Conservation (phyloP, 305 asterid genomes). For the Salvia sclarea region DNA sequence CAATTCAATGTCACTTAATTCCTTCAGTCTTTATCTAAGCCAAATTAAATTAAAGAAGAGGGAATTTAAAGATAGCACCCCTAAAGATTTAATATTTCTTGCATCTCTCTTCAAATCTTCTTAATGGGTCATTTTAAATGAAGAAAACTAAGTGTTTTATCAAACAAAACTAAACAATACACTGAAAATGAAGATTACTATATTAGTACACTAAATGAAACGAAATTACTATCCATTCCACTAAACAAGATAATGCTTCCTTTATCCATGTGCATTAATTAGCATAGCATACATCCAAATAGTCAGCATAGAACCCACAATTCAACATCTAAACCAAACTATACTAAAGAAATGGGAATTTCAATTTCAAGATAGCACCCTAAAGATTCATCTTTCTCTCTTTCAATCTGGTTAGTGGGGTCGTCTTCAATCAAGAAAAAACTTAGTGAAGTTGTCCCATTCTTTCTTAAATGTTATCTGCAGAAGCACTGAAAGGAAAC, state of each 20-base stretch:
- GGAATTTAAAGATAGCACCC: neutral
- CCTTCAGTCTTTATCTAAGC: neutral
- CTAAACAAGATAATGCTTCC: neutral
- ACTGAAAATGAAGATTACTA: neutral
- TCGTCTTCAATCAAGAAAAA: conserved; percentile 3
- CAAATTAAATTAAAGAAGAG: neutral
- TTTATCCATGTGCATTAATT: neutral
- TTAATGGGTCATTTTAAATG: neutral
- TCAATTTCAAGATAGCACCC: neutral
- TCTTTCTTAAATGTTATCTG: neutral
- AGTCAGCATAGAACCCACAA: neutral
- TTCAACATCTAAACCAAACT: neutral
- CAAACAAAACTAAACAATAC: conserved; percentile 37
- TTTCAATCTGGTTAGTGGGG: neutral
- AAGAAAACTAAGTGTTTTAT: neutral
- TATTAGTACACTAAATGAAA: conserved; percentile 45
- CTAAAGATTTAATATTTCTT: neutral
- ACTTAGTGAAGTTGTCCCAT: neutral
- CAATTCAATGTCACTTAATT: neutral
- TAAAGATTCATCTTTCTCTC: neutral
- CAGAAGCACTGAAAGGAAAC: neutral
- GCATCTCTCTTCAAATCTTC: neutral
- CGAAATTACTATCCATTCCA: no score
- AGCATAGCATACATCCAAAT: neutral
- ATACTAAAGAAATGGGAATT: neutral